Conservation (phyloP, 495 filamentous ascomycete species). For the Mycothermus thermophilus region DNA sequence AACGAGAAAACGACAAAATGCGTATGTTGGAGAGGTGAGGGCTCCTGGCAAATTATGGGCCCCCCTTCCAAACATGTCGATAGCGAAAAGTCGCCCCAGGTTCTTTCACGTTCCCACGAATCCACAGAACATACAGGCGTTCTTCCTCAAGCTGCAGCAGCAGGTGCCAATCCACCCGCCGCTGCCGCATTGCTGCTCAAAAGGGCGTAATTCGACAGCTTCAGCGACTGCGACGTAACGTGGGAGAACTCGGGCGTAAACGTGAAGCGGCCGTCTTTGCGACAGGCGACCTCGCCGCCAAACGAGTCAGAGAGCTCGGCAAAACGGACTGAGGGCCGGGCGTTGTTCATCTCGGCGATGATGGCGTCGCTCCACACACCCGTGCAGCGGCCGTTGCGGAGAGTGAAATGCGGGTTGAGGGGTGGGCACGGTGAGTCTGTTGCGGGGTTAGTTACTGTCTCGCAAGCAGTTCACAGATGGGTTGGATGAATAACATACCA, state of each 20-base stretch:
- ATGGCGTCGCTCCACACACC: constrained; percentile 59
- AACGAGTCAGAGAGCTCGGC: constrained; percentile 45
- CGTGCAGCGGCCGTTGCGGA: constrained; percentile 41
- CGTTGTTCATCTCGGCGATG: constrained; percentile 36
- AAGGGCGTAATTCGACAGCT: constrained; percentile 34
- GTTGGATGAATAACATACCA: constrained; percentile 25
- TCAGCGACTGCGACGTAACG: constrained; percentile 29
- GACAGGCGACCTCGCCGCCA: constrained; percentile 32
- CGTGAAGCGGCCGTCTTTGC: constrained; percentile 38
- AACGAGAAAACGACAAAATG: too few species aligned
- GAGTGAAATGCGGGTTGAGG: constrained; percentile 53
- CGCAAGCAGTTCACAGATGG: not conserved
- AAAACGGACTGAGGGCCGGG: constrained; percentile 42
- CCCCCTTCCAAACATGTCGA: too few species aligned
- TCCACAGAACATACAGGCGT: too few species aligned
- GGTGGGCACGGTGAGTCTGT: constrained; percentile 41
- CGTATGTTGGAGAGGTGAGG: too few species aligned
- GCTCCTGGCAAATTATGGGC: too few species aligned
- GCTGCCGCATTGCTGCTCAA: too few species aligned
- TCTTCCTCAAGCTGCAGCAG: too few species aligned
- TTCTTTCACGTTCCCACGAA: too few species aligned
- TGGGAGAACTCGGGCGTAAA: constrained; percentile 35
- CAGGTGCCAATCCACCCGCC: too few species aligned
- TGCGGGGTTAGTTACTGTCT: not conserved
- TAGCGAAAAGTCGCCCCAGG: too few species aligned